These are phyloP conservation scores for Polyplosphaeria fusca DNA, from an alignment of 495 filamentous ascomycete species.

Conservation along the genomic window DNA sequence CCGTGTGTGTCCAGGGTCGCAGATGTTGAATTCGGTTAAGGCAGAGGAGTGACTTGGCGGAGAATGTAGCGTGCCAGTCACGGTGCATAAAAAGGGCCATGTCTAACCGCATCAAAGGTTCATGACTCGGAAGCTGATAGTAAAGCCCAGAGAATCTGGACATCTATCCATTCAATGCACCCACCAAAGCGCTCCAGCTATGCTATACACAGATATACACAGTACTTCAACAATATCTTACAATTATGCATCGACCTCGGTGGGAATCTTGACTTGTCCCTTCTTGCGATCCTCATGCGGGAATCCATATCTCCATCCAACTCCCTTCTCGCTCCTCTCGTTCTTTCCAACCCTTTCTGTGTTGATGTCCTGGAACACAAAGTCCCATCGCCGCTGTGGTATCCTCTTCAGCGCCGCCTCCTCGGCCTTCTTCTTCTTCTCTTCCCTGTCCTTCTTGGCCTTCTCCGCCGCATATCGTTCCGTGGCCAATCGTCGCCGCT, in stretches of 20 bases:
- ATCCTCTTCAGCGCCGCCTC: conserved; percentile 45
- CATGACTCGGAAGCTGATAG: too few relatives aligned
- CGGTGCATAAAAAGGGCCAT: too few relatives aligned
- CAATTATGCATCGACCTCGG: conserved; percentile 49
- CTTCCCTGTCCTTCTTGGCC: conserved; percentile 39
- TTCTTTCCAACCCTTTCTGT: conserved; percentile 58
- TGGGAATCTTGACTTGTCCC: conserved; percentile 71
- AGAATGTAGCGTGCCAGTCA: too few relatives aligned
- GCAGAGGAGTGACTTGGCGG: too few relatives aligned
- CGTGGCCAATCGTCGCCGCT: conserved; percentile 43
- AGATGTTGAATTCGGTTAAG: too few relatives aligned
- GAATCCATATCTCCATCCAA: conserved; percentile 66
- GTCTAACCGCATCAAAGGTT: too few relatives aligned
- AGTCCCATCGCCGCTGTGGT: conserved; percentile 67
- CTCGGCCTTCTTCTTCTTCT: conserved; percentile 47
- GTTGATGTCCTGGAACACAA: conserved; percentile 68
- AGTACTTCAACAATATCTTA: conserved; percentile 17
- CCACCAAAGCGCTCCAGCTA: not conserved
- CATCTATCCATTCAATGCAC: not conserved
- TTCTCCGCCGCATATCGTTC: conserved; percentile 46
- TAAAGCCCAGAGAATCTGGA: not conserved
- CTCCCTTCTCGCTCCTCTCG: conserved; percentile 39
- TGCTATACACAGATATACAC: conserved; percentile 28
- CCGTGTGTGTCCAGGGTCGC: too few relatives aligned
- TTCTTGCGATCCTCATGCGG: conserved; percentile 69